Conservation (phyloP, 139 green algal species). For the Volvox africanus region DNA sequence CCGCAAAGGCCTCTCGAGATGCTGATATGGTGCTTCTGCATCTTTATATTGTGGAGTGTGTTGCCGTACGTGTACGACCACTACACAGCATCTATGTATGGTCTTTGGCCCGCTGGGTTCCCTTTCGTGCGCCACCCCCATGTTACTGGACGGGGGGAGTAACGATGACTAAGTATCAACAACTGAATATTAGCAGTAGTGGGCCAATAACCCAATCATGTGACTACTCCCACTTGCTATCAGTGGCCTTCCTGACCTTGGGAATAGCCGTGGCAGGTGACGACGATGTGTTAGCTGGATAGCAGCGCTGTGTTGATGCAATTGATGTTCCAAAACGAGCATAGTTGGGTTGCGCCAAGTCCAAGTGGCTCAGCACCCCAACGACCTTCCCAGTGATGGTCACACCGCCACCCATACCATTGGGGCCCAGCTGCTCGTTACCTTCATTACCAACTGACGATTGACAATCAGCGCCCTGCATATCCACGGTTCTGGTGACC, state of each 20-base stretch:
- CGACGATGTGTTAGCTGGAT: background rate
- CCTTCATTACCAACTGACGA: background rate
- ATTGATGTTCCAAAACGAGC: background rate
- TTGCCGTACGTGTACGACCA: too few relatives aligned
- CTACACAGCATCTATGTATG: too few relatives aligned
- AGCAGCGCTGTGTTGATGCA: background rate
- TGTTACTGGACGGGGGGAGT: too few relatives aligned
- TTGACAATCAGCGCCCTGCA: background rate
- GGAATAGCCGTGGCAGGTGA: too few relatives aligned
- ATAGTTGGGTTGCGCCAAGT: background rate
- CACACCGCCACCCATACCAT: background rate
- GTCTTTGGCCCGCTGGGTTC: too few relatives aligned
- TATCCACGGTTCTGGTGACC: background rate
- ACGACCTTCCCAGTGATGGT: background rate
- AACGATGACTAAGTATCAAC: too few relatives aligned
- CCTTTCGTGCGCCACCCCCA: too few relatives aligned
- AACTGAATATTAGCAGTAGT: background rate
- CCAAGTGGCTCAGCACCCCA: background rate
- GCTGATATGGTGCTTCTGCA: too few relatives aligned
- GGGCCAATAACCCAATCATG: background rate
- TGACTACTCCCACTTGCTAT: too few relatives aligned
- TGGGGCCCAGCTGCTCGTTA: background rate
- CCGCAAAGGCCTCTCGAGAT: too few relatives aligned
- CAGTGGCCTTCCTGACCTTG: too few relatives aligned
- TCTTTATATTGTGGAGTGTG: too few relatives aligned